A percentile compares a stretch with the other conserved stretches of the same genome.
phyloP scores from a whole-genome alignment of 805 yeast genomes.

The Candida vaughaniae region DNA sequence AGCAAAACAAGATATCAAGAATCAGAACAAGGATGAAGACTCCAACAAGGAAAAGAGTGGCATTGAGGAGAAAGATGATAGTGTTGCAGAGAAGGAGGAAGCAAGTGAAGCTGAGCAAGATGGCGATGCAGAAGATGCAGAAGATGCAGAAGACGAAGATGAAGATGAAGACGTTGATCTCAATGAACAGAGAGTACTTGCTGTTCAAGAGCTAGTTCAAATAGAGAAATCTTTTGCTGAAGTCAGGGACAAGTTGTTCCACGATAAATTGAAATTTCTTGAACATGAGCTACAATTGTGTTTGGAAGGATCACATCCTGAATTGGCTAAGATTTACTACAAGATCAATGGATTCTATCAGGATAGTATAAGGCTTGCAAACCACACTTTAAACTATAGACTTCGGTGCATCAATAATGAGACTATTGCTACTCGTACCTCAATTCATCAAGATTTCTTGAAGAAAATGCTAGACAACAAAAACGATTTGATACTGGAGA shows the following conservation, averaged over 20 bases:
- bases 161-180: slow-evolving; percentile 21
- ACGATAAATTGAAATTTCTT: slow-evolving; percentile 72
- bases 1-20: slow-evolving; percentile 2
- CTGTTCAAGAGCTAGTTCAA: slow-evolving; percentile 68
- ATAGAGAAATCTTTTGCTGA: slow-evolving; percentile 87
- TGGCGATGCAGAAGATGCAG: slow-evolving; percentile 15
- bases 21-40: slow-evolving; percentile 10
- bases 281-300: slow-evolving; percentile 87
- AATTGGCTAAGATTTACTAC: slow-evolving; percentile 66
- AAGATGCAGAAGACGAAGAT: slow-evolving; percentile 13
- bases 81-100: slow-evolving; percentile 3
- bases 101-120: slow-evolving; percentile 17
- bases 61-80: neutral
- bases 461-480: slow-evolving; percentile 68
- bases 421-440: slow-evolving; percentile 74
- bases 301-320: slow-evolving; percentile 88
- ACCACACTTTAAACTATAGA: slow-evolving; percentile 52
- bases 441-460: slow-evolving; percentile 79
- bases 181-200: slow-evolving; percentile 53
- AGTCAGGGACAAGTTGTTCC: slow-evolving; percentile 79
- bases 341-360: slow-evolving; percentile 74
- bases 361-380: slow-evolving; percentile 53
- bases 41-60: slow-evolving; percentile 14
- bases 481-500: slow-evolving; percentile 59
- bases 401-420: slow-evolving; percentile 76